Percentiles rank a stretch among this genome's conserved stretches.
Evolutionary conservation across 2,329 filamentous ascomycete species (phyloP).

Genomic region (Fusarium keratoplasticum): DNA sequence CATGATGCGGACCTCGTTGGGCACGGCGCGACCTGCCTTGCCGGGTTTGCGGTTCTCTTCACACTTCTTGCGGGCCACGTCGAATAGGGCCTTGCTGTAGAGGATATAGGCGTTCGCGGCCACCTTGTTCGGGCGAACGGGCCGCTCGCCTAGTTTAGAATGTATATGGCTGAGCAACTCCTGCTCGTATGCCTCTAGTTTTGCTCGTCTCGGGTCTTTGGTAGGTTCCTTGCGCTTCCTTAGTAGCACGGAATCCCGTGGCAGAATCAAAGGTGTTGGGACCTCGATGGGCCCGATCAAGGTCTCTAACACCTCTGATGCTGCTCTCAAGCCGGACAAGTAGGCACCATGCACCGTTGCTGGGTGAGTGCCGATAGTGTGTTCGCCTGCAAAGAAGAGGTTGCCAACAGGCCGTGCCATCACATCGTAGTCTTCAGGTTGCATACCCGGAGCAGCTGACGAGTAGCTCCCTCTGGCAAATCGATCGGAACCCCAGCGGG

Average conservation of each 20-base stretch:
- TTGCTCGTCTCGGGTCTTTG: slow-evolving; percentile 63
- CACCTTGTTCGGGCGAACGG: slow-evolving; percentile 76
- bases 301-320: slow-evolving; percentile 83
- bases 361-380: slow-evolving; percentile 94
- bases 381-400: slow-evolving; percentile 94
- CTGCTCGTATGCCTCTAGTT: slow-evolving; percentile 67
- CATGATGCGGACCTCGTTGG: slow-evolving; percentile 87
- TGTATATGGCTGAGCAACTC: slow-evolving; percentile 65
- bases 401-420: slow-evolving; percentile 90
- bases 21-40: slow-evolving; percentile 70
- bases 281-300: slow-evolving; percentile 86
- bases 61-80: slow-evolving; percentile 69
- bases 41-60: slow-evolving; percentile 72
- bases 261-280: slow-evolving; percentile 78
- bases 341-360: slow-evolving; percentile 98
- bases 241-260: slow-evolving; percentile 65
- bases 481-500: slow-evolving; percentile 89
- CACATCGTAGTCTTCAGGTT: slow-evolving; percentile 87
- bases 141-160: slow-evolving; percentile 77
- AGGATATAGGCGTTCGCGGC: slow-evolving; percentile 89
- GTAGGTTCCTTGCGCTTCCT: slow-evolving; percentile 67
- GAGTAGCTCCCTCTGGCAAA: slow-evolving; percentile 98
- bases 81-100: slow-evolving; percentile 83
- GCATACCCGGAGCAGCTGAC: slow-evolving; percentile 85
- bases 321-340: slow-evolving; percentile 89